These are phyloP conservation scores for Capsicum pubescens DNA, from an alignment of 257 asterid genomes.

Conservation along the genomic window DNA sequence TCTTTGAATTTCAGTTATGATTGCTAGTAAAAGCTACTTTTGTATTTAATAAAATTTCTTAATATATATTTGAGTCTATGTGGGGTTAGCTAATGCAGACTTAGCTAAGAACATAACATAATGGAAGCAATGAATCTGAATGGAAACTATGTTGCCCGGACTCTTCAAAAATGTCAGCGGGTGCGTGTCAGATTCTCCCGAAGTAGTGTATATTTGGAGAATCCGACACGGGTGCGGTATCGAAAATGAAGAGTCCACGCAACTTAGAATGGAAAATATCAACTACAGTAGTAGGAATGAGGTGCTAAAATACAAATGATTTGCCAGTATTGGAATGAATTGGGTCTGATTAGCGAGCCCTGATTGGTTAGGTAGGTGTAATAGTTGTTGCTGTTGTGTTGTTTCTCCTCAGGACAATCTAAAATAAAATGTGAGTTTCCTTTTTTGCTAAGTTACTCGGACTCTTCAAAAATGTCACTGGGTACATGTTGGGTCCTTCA, in stretches of 20 bases:
- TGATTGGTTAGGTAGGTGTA: background rate
- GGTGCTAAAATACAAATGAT: background rate
- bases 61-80: background rate
- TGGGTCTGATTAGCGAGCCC: background rate
- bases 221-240: too few relatives aligned
- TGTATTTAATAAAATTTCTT: background rate
- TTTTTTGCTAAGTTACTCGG: too few relatives aligned
- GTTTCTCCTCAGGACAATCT: background rate
- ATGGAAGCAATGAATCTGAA: background rate
- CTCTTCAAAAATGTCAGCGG: too few relatives aligned
- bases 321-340: background rate
- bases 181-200: too few relatives aligned
- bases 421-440: background rate
- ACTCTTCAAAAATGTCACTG: too few relatives aligned
- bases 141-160: too few relatives aligned
- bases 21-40: background rate
- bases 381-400: background rate
- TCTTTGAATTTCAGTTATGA: conserved; percentile 3
- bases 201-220: too few relatives aligned
- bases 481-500: too few relatives aligned
- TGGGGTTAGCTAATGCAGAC: background rate
- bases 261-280: background rate
- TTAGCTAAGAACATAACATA: background rate
- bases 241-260: too few relatives aligned
- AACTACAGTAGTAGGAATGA: background rate